Evolutionary conservation across 148 eudicot genomes (phyloP), one percentile per base, ranked within the genome.

Genomic region (Silene uniflora): DNA sequence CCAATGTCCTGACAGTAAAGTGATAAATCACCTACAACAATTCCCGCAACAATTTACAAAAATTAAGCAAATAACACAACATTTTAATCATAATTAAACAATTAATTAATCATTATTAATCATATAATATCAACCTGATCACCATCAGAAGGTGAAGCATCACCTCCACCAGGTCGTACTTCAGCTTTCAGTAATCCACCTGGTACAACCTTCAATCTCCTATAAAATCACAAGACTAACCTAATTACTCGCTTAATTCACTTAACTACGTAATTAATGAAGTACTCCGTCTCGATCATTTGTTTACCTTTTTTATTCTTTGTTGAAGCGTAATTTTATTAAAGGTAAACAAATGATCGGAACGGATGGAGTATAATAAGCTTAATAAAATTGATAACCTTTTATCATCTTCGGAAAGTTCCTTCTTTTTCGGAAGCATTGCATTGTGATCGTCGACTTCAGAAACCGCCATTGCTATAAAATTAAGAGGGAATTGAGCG

Each of bases 101-200:
- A 55, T 14, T 17, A 5, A 16, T 9, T 0, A n/a, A 9, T 17
- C 4, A 71, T 32, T 7, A 46, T n/a, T n/a, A n/a, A 18, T 32
- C 19, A 62, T 39, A 5, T 12, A 73, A 24, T 16, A 17, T 7
- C 23, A 69, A 91, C 98, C 98, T 92, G 98, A 90, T 95, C 91
- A 70, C 96, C 98, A 64, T 92, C 97, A 10, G 86, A 76, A 3
- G 98, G 97, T 55, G 64, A 86, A 17, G 83, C 79, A 22, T 92
- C 92, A 54, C 96, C 93, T 13, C 82, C 90, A 66, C 97, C 98
- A 73, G 92, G 94, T 77, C 98, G 83, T 23, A 93, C 32, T 66
- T 89, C 81, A 58, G 97, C 98, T 77, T 93, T 93, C 84, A 89
- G 78, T 86, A 93, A 87, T 5, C 92, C 89, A 16, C 97, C 98